These are phyloP conservation scores for Salvia splendens DNA, from an alignment of 257 asterid genomes.

Conservation along the genomic window DNA sequence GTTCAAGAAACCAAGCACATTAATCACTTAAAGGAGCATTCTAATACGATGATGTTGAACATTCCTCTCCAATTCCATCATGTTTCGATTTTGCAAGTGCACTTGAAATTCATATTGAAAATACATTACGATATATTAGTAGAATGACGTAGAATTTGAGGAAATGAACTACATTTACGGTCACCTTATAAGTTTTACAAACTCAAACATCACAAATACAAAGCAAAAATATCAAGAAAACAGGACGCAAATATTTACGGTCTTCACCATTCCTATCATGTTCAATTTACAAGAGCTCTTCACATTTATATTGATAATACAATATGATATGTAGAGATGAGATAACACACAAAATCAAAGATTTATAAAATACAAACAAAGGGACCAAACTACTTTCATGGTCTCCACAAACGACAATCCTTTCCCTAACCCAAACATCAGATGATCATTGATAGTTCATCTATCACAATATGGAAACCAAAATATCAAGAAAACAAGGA, in stretches of 20 bases:
- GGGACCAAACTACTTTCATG: no score
- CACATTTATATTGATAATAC: no score
- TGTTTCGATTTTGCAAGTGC: neutral
- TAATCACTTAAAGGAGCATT: neutral
- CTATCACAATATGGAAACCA: neutral
- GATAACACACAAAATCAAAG: no score
- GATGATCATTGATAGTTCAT: neutral
- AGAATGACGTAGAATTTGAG: neutral
- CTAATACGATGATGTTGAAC: neutral
- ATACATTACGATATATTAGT: neutral
- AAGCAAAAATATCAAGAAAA: no score
- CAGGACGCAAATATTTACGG: no score
- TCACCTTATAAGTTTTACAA: neutral
- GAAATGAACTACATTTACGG: neutral
- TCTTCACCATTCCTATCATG: no score
- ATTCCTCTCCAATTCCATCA: neutral
- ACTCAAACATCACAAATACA: neutral
- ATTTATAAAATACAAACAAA: no score
- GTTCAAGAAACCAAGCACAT: conserved; percentile 22
- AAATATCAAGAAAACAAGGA: conserved; percentile 19
- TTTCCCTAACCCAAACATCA: neutral
- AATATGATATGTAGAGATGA: no score
- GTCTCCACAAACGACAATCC: no score
- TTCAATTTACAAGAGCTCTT: no score
- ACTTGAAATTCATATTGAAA: neutral